Evolutionary conservation across 768 basidiomycete species (phyloP), one percentile per base, ranked within the genome.

Genomic region (Jaapia argillacea): DNA sequence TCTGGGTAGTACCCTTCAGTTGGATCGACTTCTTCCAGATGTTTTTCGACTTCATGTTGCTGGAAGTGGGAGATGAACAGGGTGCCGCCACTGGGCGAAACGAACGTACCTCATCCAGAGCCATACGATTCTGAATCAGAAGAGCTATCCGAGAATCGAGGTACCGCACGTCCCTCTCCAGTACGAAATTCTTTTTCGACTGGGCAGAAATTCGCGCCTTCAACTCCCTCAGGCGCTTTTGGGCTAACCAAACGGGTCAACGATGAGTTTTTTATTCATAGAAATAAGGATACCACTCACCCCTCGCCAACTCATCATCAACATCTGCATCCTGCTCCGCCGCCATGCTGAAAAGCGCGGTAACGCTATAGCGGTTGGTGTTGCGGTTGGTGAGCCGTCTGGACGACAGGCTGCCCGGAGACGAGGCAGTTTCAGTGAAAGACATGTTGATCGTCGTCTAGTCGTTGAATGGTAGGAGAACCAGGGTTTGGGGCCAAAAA

Each of bases 181-280:
- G 77, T 31, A 99, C 96, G 55, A 99, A 99, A 68, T 99, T 99
- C 79, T 97, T 98, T 75, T 99, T 99, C 43, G 90, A 93, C 66
- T 98, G 96, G 0, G 91, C 86, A 12, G 96, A 98, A 47, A 99
- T 99, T 58, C 92, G 87, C 22, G 84, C 78, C 68, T 99, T 99
- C 50, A 99, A 74, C 54, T 99, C 96, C 24, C 96, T 75, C 24
- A 99, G 70, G 38, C 94, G 90, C 64, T 94, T 97, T 70, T 99
- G 96, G 40, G 96, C 96, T 91, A 33, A 16, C 26, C 43, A 43
- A 43, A 51, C 33, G 28, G n/a, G 36, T 6, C 23, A 41, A 26
- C 46, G 35, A 14, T 42, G 31, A 41, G 28, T 46, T 43, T 21
- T 23, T 36, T 46, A 22, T 46, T 27, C 33, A 36, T 26, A 27